These are phyloP conservation scores for Penicillium brasilianum DNA, from an alignment of 2,329 filamentous ascomycete genomes.

Conservation along the genomic window DNA sequence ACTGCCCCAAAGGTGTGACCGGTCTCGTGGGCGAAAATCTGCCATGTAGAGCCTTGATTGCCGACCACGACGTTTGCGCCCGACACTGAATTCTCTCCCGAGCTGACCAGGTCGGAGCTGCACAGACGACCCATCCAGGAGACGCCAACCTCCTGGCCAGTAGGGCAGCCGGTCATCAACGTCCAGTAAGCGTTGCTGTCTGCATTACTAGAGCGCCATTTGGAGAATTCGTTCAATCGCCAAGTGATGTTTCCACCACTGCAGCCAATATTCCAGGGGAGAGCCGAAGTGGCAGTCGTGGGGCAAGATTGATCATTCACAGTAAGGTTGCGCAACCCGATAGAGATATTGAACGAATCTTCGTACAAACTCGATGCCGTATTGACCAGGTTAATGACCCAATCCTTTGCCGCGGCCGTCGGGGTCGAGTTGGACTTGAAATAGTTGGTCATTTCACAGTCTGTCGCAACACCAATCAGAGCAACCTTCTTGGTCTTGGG, in stretches of 20 bases:
- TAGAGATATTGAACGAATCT: constrained; percentile 88
- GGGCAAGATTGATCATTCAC: constrained; percentile 79
- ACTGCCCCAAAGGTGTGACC: constrained; percentile 96
- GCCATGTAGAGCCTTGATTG: constrained; percentile 85
- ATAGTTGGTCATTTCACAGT: constrained; percentile 80
- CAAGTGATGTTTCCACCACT: constrained; percentile 64
- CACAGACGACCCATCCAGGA: constrained; percentile 94
- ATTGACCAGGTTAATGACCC: constrained; percentile 84
- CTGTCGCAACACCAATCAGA: constrained; percentile 86
- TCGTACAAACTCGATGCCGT: constrained; percentile 87
- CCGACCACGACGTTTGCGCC: constrained; percentile 88
- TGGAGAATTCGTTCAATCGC: constrained; percentile 84
- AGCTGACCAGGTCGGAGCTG: constrained; percentile 57
- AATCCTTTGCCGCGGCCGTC: constrained; percentile 67
- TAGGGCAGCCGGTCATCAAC: constrained; percentile 79
- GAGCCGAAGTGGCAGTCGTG: constrained; percentile 65
- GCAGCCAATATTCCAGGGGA: constrained; percentile 86
- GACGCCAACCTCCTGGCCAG: constrained; percentile 82
- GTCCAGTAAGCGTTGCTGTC: constrained; percentile 95
- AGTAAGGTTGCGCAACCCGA: constrained; percentile 85
- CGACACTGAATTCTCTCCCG: constrained; percentile 71
- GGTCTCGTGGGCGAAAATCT: constrained; percentile 91
- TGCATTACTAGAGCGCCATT: constrained; percentile 77
- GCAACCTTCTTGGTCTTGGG: constrained; percentile 90
- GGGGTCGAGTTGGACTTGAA: constrained; percentile 62